phyloP scores from a whole-genome alignment of 1,284 basidiomycete species.

The Afroboletus lepidellus region DNA sequence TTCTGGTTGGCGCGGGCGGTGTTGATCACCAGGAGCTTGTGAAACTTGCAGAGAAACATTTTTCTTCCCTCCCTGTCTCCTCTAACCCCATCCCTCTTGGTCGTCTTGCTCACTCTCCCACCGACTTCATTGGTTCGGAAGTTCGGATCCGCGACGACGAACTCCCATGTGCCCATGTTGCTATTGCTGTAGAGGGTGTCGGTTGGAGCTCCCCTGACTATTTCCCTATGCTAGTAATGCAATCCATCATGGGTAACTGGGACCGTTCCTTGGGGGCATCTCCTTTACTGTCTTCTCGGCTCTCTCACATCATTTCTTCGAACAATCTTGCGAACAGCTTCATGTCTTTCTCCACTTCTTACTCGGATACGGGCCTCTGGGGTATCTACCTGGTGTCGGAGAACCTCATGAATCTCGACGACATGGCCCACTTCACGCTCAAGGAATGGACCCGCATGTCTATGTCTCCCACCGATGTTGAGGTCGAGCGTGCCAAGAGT shows the following conservation, averaged over 20 bases:
- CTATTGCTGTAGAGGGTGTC: constrained; percentile 97
- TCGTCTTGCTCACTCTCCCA: constrained; percentile 69
- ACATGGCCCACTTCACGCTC: constrained; percentile 91
- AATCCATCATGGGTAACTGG: constrained; percentile 99
- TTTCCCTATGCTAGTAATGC: constrained; percentile 99
- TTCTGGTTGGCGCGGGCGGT: constrained; percentile 95
- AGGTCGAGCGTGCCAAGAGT: constrained; percentile 96
- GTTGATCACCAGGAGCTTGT: constrained; percentile 93
- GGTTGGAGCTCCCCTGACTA: constrained; percentile 98
- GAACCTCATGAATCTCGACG: constrained; percentile 92
- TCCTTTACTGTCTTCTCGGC: constrained; percentile 85
- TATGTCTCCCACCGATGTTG: constrained; percentile 77
- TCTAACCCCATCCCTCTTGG: constrained; percentile 88
- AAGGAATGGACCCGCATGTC: constrained; percentile 98
- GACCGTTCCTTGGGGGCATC: constrained; percentile 94
- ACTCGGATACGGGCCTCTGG: constrained; percentile 99
- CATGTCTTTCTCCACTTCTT: constrained; percentile 99
- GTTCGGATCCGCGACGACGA: constrained; percentile 96
- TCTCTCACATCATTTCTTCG: constrained; percentile 88
- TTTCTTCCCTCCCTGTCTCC: constrained; percentile 87
- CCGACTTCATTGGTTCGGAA: constrained; percentile 91
- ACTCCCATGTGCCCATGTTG: constrained; percentile 86
- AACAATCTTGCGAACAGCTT: constrained; percentile 99
- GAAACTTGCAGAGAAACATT: constrained; percentile 93
- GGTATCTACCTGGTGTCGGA: constrained; percentile 97